Percentiles rank a stretch among this genome's conserved stretches.
Conservation (phyloP, 192 early-diverging fungal species). For the Linnemannia exigua region DNA sequence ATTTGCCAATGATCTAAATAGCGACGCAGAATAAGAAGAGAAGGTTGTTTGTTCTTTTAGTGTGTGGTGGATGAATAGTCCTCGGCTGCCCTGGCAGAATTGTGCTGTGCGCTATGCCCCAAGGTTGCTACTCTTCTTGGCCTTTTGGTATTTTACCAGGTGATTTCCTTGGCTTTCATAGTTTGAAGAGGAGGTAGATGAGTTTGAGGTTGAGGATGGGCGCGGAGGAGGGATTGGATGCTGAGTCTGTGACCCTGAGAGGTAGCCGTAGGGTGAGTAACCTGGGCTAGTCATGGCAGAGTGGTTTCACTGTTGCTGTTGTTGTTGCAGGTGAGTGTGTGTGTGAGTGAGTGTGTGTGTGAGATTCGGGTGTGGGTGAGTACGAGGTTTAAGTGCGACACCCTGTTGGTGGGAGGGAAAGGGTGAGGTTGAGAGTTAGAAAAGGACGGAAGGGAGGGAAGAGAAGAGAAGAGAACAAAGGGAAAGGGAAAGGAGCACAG, state of each 20-base stretch:
- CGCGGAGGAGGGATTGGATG: constrained; percentile 31
- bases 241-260: constrained; percentile 38
- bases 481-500: background rate
- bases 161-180: constrained; percentile 46
- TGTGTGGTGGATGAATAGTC: no score
- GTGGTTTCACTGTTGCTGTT: background rate
- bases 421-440: background rate
- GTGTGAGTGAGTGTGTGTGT: background rate
- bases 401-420: background rate
- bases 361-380: background rate
- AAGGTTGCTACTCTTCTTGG: no score
- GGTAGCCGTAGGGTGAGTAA: constrained; percentile 46
- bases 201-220: constrained; percentile 31
- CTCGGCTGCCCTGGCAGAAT: background rate
- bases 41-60: background rate
- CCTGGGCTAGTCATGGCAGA: constrained; percentile 43
- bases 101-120: background rate
- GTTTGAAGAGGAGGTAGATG: constrained; percentile 17
- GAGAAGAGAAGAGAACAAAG: background rate
- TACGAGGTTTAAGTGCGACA: background rate
- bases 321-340: background rate
- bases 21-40: background rate
- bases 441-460: background rate
- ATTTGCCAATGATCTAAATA: constrained; percentile 67
- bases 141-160: constrained; percentile 17